phyloP scores from a whole-genome alignment of 2,329 filamentous ascomycete genomes.

The Fusarium sp. region DNA sequence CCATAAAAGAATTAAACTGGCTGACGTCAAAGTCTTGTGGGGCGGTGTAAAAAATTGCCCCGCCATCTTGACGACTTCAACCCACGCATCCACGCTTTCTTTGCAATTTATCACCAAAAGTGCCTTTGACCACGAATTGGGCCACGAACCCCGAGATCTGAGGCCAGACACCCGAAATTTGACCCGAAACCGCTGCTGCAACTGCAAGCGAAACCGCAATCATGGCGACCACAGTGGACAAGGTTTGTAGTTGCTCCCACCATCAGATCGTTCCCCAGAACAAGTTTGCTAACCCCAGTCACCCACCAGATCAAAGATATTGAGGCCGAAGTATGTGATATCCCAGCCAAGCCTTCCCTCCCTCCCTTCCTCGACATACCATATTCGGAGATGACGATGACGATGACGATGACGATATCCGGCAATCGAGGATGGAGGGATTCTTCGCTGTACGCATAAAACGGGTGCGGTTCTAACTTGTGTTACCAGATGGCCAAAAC shows the following conservation, averaged over 20 bases:
- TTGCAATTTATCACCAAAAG: slow-evolving; percentile 45
- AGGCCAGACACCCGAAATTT: slow-evolving; percentile 31
- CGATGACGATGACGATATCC: slow-evolving; percentile 1
- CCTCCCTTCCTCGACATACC: slow-evolving; percentile 17
- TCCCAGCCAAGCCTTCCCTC: slow-evolving; percentile 14
- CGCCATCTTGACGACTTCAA: slow-evolving; percentile 51
- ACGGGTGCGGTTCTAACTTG: slow-evolving; percentile 35
- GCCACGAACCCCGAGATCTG: slow-evolving; percentile 36
- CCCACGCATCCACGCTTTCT: slow-evolving; percentile 42
- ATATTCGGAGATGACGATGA: slow-evolving; percentile 17
- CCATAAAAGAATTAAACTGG: slow-evolving; percentile 12
- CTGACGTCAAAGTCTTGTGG: slow-evolving; percentile 53
- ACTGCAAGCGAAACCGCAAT: slow-evolving; percentile 54
- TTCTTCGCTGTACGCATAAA: slow-evolving; percentile 5
- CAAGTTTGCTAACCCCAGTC: slow-evolving; percentile 53
- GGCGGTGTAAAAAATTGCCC: slow-evolving; percentile 45
- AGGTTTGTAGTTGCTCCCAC: slow-evolving; percentile 68
- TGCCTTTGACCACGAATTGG: slow-evolving; percentile 33
- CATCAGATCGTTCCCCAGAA: slow-evolving; percentile 10
- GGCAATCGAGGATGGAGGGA: slow-evolving; percentile 8
- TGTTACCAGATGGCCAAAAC: slow-evolving; percentile 85
- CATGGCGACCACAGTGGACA: slow-evolving; percentile 98
- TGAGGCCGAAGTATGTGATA: slow-evolving; percentile 84
- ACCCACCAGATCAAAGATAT: slow-evolving; percentile 87
- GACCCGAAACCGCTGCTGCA: slow-evolving; percentile 28